Base-by-base conservation (phyloP, 83 land plant species). In the Thuja plicata region DNA sequence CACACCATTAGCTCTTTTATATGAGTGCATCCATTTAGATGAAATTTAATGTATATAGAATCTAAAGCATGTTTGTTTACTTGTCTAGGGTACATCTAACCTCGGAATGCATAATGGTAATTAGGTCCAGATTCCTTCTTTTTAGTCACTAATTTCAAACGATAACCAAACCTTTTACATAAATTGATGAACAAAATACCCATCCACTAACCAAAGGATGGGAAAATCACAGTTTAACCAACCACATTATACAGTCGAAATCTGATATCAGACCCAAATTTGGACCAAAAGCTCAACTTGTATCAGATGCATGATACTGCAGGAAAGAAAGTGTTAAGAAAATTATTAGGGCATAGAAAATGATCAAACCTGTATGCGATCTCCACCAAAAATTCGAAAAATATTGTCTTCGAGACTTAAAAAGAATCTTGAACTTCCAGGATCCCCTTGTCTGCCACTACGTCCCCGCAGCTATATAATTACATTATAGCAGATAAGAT, bases 401-500 rank as follows among this genome's bases (percentile, higher is more conserved):
- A 98, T 94, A 88, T 98, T 98, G 92, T 98, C 99, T 94, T 98
- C 99, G 83, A 98, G 97, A 91, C 99, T 98, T 16, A 98, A 91
- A 91, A 98, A 98, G 88, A 98, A 98, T 57, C 99, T 96, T n/a
- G 99, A 96, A 90, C 99, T 97, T 90, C 99, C 99, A 87, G 99
- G 99, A 91, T 98, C 99, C 30, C 99, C 99, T 90, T 98, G 99
- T 73, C 99, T 93, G n/a, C 99, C 99, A 93, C 99, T 96, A 45
- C 99, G 94, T 55, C 99, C 99, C 71, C 99, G 98, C 86, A 98
- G 92, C 99, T 98, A 84, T 43, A 78, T 8, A 57, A 73, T 76
- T 57, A 5, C 24, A 84, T 35, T 52, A 60, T 38, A 86, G 84
- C 30, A 34, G 86, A 52, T 52, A 32, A 52, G 5, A 50, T 84